phyloP scores from a whole-genome alignment of 768 basidiomycete genomes.

The Collybiopsis confluens region DNA sequence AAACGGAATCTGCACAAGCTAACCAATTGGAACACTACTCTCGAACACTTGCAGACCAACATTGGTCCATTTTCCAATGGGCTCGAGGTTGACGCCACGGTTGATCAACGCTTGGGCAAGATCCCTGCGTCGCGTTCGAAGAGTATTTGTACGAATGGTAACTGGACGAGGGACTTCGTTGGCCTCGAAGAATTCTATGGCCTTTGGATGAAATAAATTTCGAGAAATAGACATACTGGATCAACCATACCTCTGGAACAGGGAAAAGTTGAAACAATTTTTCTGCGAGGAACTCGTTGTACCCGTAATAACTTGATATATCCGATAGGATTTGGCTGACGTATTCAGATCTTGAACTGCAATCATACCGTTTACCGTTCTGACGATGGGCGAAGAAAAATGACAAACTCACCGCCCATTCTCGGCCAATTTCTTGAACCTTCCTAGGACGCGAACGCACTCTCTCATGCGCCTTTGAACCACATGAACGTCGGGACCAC shows the following conservation, averaged over 20 bases:
- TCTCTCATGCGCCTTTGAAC: conserved; percentile 79
- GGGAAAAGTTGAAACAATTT: conserved; percentile 94
- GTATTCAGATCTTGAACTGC: conserved; percentile 86
- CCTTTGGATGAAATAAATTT: conserved; percentile 39
- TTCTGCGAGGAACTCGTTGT: conserved; percentile 91
- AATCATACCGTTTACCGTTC: neutral
- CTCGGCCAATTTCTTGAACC: conserved; percentile 65
- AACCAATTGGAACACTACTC: conserved; percentile 90
- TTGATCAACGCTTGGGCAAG: conserved; percentile 92
- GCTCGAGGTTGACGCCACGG: conserved; percentile 94
- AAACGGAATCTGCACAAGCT: conserved; percentile 8
- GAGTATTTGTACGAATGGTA: conserved; percentile 95
- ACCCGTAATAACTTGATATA: conserved; percentile 94
- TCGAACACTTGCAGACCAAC: conserved; percentile 99
- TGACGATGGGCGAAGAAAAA: neutral
- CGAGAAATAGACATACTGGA: conserved; percentile 8
- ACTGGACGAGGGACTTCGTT: conserved; percentile 95
- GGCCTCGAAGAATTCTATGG: conserved; percentile 97
- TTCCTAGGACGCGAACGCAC: conserved; percentile 66
- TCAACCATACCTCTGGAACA: conserved; percentile 70
- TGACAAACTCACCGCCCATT: conserved; percentile 55
- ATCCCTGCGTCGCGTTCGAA: conserved; percentile 89
- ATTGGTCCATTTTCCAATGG: conserved; percentile 99
- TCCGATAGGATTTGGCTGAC: conserved; percentile 83
- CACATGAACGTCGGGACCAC: conserved; percentile 67